Conservation (phyloP, 2,329 filamentous ascomycete species). For the Byssothecium circinans region DNA sequence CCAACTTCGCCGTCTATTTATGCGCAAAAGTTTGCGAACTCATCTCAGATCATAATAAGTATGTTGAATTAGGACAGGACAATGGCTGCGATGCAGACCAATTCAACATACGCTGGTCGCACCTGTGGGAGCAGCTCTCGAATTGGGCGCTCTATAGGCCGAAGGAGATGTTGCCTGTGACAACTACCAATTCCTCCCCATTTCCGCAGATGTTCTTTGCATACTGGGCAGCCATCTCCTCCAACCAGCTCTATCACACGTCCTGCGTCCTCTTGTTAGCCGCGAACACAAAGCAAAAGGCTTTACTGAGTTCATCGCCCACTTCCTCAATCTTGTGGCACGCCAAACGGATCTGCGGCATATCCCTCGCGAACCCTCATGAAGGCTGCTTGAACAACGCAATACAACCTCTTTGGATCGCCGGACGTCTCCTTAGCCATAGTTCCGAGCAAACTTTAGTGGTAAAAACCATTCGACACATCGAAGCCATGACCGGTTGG, state of each 20-base stretch:
- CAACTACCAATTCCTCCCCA: slow-evolving; percentile 47
- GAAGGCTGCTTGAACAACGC: slow-evolving; percentile 60
- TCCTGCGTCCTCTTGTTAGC: slow-evolving; percentile 57
- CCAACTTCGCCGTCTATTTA: slow-evolving; percentile 55
- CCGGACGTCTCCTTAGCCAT: slow-evolving; percentile 58
- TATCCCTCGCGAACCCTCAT: slow-evolving; percentile 59
- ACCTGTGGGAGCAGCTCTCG: slow-evolving; percentile 55
- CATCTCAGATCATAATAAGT: slow-evolving; percentile 53
- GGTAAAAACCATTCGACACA: slow-evolving; percentile 51
- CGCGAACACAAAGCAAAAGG: slow-evolving; percentile 41
- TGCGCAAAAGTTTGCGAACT: slow-evolving; percentile 53
- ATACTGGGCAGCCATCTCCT: slow-evolving; percentile 59
- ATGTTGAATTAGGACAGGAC: slow-evolving; percentile 50
- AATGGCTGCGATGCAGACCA: slow-evolving; percentile 48
- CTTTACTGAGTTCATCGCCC: slow-evolving; percentile 33
- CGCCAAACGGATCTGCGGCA: slow-evolving; percentile 58
- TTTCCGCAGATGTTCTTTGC: slow-evolving; percentile 58
- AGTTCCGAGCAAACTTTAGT: slow-evolving; percentile 45
- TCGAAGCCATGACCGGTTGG: slow-evolving; percentile 58
- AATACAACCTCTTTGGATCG: slow-evolving; percentile 61
- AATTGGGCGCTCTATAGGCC: slow-evolving; percentile 54
- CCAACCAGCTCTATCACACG: slow-evolving; percentile 61
- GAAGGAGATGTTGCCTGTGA: slow-evolving; percentile 50
- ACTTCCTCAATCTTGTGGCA: slow-evolving; percentile 56
- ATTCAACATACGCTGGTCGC: slow-evolving; percentile 51